phyloP scores from a whole-genome alignment of 768 basidiomycete species.

The Glaciozyma antarctica region DNA sequence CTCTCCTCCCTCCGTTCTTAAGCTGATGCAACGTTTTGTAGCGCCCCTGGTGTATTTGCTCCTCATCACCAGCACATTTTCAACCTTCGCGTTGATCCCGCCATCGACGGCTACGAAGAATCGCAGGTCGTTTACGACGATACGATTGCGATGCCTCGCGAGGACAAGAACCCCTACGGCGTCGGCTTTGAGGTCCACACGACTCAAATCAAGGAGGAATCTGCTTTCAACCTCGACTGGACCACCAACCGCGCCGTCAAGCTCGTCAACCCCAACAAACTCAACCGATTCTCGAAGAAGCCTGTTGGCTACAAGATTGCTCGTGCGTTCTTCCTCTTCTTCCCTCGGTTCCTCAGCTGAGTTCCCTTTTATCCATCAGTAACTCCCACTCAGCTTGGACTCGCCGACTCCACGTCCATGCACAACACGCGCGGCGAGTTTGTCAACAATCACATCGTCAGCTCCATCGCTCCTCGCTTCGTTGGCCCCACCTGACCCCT shows the following conservation, averaged over 20 bases:
- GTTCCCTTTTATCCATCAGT: constrained; percentile 10
- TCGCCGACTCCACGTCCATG: constrained; percentile 31
- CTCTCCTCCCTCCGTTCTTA: not conserved
- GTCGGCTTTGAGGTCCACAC: constrained; percentile 18
- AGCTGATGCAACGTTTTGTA: not conserved
- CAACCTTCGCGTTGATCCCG: constrained; percentile 16
- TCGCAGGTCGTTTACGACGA: constrained; percentile 2
- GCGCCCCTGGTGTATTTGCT: constrained; percentile 7
- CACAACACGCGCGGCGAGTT: constrained; percentile 33
- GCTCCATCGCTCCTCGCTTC: too few relatives aligned
- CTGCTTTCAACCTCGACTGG: constrained; percentile 7
- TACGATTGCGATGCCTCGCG: not conserved
- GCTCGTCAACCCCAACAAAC: constrained; percentile 33
- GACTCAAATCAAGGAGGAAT: constrained; percentile 13
- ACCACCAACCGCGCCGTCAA: constrained; percentile 11
- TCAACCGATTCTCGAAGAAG: constrained; percentile 32
- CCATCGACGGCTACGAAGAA: constrained; percentile 8
- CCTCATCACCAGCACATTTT: constrained; percentile 13
- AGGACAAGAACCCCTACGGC: constrained; percentile 16
- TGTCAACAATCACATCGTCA: constrained; percentile 32
- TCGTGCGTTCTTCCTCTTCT: not conserved
- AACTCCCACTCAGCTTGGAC: constrained; percentile 33
- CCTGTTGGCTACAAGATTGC: constrained; percentile 36
- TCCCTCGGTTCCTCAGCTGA: not conserved
- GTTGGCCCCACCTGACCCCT: too few relatives aligned